Percentiles rank a stretch among this genome's conserved stretches.
These are phyloP conservation scores for Serendipita sp. DNA, from an alignment of 768 basidiomycete species.

Conservation along the genomic window DNA sequence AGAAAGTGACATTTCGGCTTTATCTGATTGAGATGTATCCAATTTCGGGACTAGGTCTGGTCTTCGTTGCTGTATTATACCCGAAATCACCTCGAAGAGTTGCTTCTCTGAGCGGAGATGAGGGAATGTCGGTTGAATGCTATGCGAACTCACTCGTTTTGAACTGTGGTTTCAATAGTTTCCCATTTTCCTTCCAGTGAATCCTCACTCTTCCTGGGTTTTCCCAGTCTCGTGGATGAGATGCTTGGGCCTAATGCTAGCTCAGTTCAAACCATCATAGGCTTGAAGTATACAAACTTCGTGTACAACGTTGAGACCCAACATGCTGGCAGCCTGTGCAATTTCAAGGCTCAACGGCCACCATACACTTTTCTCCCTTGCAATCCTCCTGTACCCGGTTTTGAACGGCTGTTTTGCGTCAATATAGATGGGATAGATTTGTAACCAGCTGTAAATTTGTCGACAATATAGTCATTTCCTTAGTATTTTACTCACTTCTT, in stretches of 20 bases:
- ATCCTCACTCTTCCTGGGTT: constrained; percentile 93
- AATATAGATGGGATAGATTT: constrained; percentile 91
- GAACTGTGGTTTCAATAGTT: constrained; percentile 46
- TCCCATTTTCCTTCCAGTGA: constrained; percentile 72
- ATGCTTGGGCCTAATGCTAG: constrained; percentile 12
- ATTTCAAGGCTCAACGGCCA: constrained; percentile 94
- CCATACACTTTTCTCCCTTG: constrained; percentile 67
- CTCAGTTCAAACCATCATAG: not conserved
- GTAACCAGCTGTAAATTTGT: constrained; percentile 56
- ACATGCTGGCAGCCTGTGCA: constrained; percentile 56
- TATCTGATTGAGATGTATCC: constrained; percentile 17
- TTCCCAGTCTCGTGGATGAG: constrained; percentile 93
- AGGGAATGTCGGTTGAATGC: not conserved
- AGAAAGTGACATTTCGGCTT: constrained; percentile 15
- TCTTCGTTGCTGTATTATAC: constrained; percentile 55
- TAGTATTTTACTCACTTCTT: constrained; percentile 42
- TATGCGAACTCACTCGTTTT: constrained; percentile 45
- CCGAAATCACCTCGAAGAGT: constrained; percentile 54
- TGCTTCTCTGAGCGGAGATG: constrained; percentile 45
- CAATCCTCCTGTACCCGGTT: constrained; percentile 66
- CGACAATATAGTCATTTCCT: not conserved
- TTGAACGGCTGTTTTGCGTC: constrained; percentile 86
- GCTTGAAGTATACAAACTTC: constrained; percentile 35
- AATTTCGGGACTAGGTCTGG: constrained; percentile 30
- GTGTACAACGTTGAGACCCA: constrained; percentile 69